Percentiles rank a stretch among this genome's conserved stretches.
phyloP scores from a whole-genome alignment of 805 yeast species.

The Huiozyma sinensis region DNA sequence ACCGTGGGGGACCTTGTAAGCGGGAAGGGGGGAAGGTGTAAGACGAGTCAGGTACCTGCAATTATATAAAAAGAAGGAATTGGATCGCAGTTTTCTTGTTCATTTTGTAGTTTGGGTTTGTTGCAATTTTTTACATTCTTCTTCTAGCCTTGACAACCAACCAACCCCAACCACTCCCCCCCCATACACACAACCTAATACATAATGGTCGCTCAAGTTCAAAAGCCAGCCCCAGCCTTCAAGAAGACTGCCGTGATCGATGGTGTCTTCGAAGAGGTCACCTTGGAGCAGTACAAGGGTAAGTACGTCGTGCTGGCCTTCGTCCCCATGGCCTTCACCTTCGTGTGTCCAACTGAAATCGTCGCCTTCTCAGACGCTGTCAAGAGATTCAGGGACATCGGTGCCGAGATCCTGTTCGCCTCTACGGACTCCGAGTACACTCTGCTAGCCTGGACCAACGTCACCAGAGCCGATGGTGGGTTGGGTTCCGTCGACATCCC shows the following conservation, averaged over 20 bases:
- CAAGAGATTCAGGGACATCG: conserved; percentile 77
- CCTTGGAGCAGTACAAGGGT: conserved; percentile 93
- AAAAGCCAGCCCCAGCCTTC: conserved; percentile 94
- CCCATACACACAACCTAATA: conserved; percentile 3
- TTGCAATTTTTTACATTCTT: no score
- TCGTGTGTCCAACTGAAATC: conserved; percentile 99
- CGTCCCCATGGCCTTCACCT: conserved; percentile 98
- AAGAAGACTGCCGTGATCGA: conserved; percentile 94
- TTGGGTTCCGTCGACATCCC: conserved; percentile 93
- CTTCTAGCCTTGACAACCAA: not conserved
- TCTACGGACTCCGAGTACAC: conserved; percentile 98
- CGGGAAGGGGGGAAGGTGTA: no score
- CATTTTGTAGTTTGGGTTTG: no score
- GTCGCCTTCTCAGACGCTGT: conserved; percentile 96
- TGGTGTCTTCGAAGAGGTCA: conserved; percentile 90
- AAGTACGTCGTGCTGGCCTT: conserved; percentile 96
- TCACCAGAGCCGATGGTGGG: conserved; percentile 95
- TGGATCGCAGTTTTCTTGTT: no score
- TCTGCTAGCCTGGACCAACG: conserved; percentile 95
- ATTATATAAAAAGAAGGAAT: no score
- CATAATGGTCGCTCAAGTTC: conserved; percentile 76
- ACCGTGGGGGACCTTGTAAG: no score
- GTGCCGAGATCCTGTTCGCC: conserved; percentile 84
- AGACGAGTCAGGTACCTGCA: no score
- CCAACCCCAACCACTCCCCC: not conserved